phyloP scores from a whole-genome alignment of 139 green algal species.

The Pleodorina starrii region DNA sequence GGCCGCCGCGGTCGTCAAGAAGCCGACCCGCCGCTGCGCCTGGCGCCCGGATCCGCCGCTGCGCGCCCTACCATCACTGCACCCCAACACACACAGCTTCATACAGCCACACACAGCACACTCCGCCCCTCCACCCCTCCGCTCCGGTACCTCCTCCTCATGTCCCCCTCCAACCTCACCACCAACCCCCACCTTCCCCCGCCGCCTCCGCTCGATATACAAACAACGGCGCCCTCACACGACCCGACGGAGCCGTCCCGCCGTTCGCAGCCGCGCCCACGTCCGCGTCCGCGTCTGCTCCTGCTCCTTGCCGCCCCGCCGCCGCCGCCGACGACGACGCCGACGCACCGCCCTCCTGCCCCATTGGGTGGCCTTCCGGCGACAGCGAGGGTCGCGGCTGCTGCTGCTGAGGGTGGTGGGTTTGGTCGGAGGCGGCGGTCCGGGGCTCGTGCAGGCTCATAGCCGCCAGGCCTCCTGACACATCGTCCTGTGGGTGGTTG shows the following conservation, averaged over 20 bases:
- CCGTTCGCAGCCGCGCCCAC: neutral
- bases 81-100: neutral
- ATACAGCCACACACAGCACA: neutral
- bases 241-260: neutral
- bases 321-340: neutral
- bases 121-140: neutral
- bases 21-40: too few relatives aligned
- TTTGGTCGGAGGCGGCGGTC: neutral
- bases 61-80: too few relatives aligned
- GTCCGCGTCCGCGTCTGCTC: neutral
- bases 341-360: neutral
- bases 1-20: too few relatives aligned
- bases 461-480: neutral
- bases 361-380: neutral
- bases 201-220: neutral
- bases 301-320: neutral
- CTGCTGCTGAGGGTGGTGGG: neutral
- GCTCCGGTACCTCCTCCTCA: neutral
- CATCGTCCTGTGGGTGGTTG: neutral
- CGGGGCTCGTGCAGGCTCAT: neutral
- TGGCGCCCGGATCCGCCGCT: too few relatives aligned
- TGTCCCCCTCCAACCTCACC: neutral
- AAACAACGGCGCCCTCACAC: neutral
- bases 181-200: neutral
- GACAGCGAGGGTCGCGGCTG: neutral